phyloP scores from a whole-genome alignment of 2,329 filamentous ascomycete species.

The Alternaria hordeiaustralica region DNA sequence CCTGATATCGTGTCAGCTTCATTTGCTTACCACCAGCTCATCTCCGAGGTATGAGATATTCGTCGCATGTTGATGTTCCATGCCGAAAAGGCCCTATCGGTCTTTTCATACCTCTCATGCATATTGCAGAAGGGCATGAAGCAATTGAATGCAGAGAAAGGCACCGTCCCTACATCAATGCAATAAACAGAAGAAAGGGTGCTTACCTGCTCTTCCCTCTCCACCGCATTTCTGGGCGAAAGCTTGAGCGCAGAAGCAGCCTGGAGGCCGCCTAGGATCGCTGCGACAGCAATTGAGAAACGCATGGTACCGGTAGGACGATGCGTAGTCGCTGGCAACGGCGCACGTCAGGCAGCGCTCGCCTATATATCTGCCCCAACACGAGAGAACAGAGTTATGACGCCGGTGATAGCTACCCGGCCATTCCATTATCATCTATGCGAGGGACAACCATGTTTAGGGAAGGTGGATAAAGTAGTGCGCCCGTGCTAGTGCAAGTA shows the following conservation, averaged over 20 bases:
- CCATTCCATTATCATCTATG: constrained; percentile 13
- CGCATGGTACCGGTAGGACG: constrained; percentile 26
- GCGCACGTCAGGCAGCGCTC: not conserved
- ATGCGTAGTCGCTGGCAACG: constrained; percentile 3
- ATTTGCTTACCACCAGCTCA: not conserved
- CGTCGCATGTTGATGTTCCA: not conserved
- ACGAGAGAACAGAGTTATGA: not conserved
- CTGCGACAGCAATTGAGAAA: constrained; percentile 28
- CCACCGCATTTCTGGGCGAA: constrained; percentile 20
- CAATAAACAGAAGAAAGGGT: not conserved
- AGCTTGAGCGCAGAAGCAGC: constrained; percentile 28
- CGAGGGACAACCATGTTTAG: constrained; percentile 20
- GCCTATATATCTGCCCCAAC: constrained; percentile 10
- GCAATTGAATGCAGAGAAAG: not conserved
- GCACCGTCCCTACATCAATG: not conserved
- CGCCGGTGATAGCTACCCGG: constrained; percentile 6
- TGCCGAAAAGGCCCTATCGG: not conserved
- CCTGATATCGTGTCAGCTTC: constrained; percentile 17
- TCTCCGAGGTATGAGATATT: not conserved
- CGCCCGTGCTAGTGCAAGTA: constrained; percentile 11
- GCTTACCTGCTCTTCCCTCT: constrained; percentile 35
- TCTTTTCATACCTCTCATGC: not conserved
- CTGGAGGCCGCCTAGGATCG: constrained; percentile 34
- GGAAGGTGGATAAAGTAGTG: constrained; percentile 37
- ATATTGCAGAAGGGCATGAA: not conserved